These are phyloP conservation scores for Onygena corvina DNA, from an alignment of 2,329 filamentous ascomycete species.

Conservation along the genomic window DNA sequence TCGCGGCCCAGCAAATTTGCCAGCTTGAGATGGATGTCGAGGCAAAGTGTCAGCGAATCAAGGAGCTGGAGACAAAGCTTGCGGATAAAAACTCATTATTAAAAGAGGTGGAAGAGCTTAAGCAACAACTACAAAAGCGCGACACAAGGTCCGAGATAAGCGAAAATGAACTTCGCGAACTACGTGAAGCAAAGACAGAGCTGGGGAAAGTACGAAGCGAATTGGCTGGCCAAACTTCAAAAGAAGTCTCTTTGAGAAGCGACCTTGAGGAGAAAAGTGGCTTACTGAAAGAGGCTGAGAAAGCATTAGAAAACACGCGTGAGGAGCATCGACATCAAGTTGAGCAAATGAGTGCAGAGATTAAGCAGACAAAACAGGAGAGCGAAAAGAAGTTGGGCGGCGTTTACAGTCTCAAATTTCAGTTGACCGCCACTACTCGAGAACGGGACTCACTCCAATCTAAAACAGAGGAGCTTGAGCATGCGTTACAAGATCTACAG, in stretches of 20 bases:
- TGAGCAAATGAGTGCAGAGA: slow-evolving; percentile 27
- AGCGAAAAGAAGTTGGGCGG: slow-evolving; percentile 27
- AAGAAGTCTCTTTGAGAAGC: slow-evolving; percentile 15
- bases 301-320: slow-evolving; percentile 25
- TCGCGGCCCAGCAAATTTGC: slow-evolving; percentile 28
- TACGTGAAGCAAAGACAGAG: slow-evolving; percentile 15
- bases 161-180: slow-evolving; percentile 18
- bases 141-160: background rate
- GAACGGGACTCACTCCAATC: slow-evolving; percentile 28
- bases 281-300: slow-evolving; percentile 24
- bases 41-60: slow-evolving; percentile 21
- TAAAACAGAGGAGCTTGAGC: slow-evolving; percentile 25
- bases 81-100: background rate
- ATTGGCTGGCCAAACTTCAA: background rate
- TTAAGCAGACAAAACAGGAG: slow-evolving; percentile 27
- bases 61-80: background rate
- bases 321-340: slow-evolving; percentile 25
- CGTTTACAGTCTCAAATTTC: slow-evolving; percentile 26
- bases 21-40: slow-evolving; percentile 31
- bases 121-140: background rate
- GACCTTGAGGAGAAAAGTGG: slow-evolving; percentile 27
- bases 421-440: slow-evolving; percentile 24
- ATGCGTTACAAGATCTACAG: slow-evolving; percentile 27
- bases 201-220: slow-evolving; percentile 10
- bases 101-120: background rate